Conservation (phyloP, 495 filamentous ascomycete genomes). For the Letharia columbiana region DNA sequence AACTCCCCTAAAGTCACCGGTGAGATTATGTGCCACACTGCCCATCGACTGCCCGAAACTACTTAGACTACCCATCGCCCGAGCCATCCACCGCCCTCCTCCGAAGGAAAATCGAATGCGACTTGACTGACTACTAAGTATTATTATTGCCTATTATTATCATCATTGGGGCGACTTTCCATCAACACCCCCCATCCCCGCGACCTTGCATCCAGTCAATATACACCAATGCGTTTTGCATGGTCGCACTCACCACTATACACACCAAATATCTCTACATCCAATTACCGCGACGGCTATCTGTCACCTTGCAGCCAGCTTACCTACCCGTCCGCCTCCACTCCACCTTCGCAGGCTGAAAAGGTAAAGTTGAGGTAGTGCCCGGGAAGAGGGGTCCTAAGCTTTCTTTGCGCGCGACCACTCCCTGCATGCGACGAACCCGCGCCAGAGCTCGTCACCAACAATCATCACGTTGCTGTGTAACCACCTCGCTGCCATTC, state of each 20-base stretch:
- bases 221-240: constrained; percentile 18
- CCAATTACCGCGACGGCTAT: constrained; percentile 24
- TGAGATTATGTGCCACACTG: constrained; percentile 15
- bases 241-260: constrained; percentile 20
- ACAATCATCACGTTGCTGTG: constrained; percentile 18
- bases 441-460: constrained; percentile 21
- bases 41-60: constrained; percentile 22
- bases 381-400: constrained; percentile 26
- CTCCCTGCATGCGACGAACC: constrained; percentile 26
- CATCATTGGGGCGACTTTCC: constrained; percentile 22
- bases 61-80: constrained; percentile 29
- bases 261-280: constrained; percentile 15
- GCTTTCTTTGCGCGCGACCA: constrained; percentile 24
- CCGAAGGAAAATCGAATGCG: neutral
- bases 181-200: constrained; percentile 19
- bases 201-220: constrained; percentile 23
- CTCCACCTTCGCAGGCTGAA: constrained; percentile 12
- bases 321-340: constrained; percentile 22
- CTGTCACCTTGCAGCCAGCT: constrained; percentile 23
- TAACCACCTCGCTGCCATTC: constrained; percentile 2
- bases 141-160: neutral
- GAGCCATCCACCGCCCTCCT: constrained; percentile 46
- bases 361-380: constrained; percentile 24
- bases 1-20: constrained; percentile 5
- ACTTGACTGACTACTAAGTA: neutral